Evolutionary conservation across 495 filamentous ascomycete genomes (phyloP), one percentile per base, ranked within the genome.

Genomic region (Staphylotrichum tortipilum): DNA sequence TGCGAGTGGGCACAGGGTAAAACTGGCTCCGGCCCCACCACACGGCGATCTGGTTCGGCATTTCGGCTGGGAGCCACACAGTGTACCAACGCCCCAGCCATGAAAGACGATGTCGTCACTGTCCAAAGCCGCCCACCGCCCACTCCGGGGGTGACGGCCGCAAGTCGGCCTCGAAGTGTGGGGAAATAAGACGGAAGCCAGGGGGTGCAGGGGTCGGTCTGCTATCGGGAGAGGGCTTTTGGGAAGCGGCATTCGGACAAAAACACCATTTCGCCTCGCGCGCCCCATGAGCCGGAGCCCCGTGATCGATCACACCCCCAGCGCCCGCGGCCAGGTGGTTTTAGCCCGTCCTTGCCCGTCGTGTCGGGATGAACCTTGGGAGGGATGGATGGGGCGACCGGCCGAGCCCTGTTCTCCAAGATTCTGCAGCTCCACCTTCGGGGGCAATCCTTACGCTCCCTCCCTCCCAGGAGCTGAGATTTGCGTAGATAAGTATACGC

Each of bases 391-490:
- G 46, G 35, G 34, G 23, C 35, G 19, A 49, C 35, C 4, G 17
- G 40, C 21, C 23, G 22, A 37, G 30, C 38, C 34, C 31, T 50
- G 30, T 29, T 42, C 14, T 23, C 23, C 33, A 22, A 41, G 21
- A 40, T 22, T 49, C 40, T 37, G 19, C 11, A 15, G 40, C 40
- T 51, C 49, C 49, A 51, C 49, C 24, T 17, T 18, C n/a, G 33
- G 31, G 48, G 49, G 28, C 40, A 51, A 44, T 36, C 40, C 40
- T 31, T 33, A 40, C 39, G 38, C 4, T 50, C 28, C 39, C 21
- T 40, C 15, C 42, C 40, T 26, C 24, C n/a, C 3, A 31, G 17
- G 33, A 30, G 23, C 31, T 44, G 23, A 44, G 31, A 30, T 15
- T 41, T 21, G 19, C 17, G 21, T 35, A 35, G 21, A 15, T 17